phyloP scores from a whole-genome alignment of 305 asterid species.

The Coffea humblotiana region DNA sequence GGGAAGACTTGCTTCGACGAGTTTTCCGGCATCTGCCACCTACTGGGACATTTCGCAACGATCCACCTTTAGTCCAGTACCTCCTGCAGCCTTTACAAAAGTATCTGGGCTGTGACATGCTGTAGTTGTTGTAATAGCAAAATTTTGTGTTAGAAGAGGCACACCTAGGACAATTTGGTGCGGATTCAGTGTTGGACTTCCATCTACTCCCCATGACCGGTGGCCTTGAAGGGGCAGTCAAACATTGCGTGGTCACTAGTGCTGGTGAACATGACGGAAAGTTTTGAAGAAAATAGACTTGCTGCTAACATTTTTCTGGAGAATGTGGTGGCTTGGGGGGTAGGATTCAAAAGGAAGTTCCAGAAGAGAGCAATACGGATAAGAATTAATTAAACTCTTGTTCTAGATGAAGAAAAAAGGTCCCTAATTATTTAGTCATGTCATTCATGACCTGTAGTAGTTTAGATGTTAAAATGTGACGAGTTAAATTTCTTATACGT shows the following conservation, averaged over 20 bases:
- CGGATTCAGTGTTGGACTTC: slow-evolving; percentile 48
- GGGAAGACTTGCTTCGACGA: slow-evolving; percentile 47
- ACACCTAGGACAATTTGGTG: slow-evolving; percentile 87
- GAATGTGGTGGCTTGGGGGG: slow-evolving; percentile 18
- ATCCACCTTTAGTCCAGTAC: slow-evolving; percentile 94
- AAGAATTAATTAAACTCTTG: no score
- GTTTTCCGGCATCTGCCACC: slow-evolving; percentile 74
- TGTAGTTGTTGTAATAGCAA: slow-evolving; percentile 84
- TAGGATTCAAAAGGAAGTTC: neutral
- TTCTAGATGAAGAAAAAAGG: no score
- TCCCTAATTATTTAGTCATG: no score
- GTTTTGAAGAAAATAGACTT: neutral
- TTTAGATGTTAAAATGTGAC: no score
- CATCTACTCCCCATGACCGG: slow-evolving; percentile 43
- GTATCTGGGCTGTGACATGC: slow-evolving; percentile 85
- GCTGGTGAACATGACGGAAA: slow-evolving; percentile 35
- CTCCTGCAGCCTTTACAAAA: slow-evolving; percentile 81
- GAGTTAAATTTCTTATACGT: no score
- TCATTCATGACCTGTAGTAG: no score
- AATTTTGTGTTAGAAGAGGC: slow-evolving; percentile 82
- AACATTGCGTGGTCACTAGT: slow-evolving; percentile 39
- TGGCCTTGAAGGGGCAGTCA: slow-evolving; percentile 42
- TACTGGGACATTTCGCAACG: slow-evolving; percentile 68
- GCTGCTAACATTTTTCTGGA: slow-evolving; percentile 11
- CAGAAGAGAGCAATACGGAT: no score